Percentiles rank a stretch among this genome's conserved stretches.
Evolutionary conservation across 2,329 filamentous ascomycete species (phyloP).

Genomic region (Pyrenochaeta sp.): DNA sequence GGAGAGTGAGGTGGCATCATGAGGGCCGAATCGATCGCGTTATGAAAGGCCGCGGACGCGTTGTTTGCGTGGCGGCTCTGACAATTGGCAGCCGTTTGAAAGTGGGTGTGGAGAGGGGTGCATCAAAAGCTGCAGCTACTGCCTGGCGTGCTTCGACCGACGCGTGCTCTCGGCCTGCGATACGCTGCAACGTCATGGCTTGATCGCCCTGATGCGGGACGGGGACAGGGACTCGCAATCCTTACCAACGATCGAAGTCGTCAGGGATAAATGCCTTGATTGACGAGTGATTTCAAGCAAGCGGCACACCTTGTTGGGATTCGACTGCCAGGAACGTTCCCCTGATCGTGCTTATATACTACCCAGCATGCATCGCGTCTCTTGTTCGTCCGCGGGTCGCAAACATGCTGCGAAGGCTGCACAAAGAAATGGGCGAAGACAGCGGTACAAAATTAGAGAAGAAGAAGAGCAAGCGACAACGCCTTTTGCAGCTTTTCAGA

Average conservation of each 20-base stretch:
- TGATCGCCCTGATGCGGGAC: conserved; percentile 36
- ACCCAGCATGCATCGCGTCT: conserved; percentile 30
- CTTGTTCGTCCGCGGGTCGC: conserved; percentile 16
- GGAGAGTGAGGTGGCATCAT: conserved; percentile 22
- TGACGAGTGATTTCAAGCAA: conserved; percentile 30
- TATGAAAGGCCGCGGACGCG: conserved; percentile 9
- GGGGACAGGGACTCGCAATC: conserved; percentile 33
- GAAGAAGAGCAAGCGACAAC: conserved; percentile 42
- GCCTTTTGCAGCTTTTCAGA: conserved; percentile 42
- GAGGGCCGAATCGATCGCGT: conserved; percentile 10
- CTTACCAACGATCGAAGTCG: conserved; percentile 26
- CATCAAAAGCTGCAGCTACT: conserved; percentile 23
- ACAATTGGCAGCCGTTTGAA: conserved; percentile 1
- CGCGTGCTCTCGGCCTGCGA: conserved; percentile 23
- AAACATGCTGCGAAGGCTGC: conserved; percentile 42
- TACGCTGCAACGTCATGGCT: conserved; percentile 33
- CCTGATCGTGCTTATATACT: conserved; percentile 24
- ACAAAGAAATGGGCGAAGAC: conserved; percentile 28
- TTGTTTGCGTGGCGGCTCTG: conserved; percentile 8
- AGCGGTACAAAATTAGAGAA: conserved; percentile 28
- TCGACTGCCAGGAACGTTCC: conserved; percentile 29
- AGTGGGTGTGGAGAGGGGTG: conserved; percentile 13
- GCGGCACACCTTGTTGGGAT: conserved; percentile 30
- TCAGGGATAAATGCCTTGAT: conserved; percentile 41
- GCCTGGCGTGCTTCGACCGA: conserved; percentile 25